Base-by-base conservation (phyloP, 192 early-diverging fungal genomes). In the Podila epigama region DNA sequence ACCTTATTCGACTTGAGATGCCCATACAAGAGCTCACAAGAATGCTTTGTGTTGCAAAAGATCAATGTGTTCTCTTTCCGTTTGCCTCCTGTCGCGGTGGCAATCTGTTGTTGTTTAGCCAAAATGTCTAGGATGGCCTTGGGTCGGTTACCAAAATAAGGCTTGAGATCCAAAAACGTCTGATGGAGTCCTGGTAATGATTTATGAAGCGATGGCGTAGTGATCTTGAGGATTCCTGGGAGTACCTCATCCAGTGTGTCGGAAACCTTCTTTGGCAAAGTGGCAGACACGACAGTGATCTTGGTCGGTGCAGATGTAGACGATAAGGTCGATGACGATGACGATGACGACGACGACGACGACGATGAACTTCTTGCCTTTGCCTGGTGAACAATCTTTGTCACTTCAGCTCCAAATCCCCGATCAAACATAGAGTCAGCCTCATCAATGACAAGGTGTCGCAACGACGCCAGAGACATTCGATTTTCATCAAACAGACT, bases 371-470 rank as follows among this genome's bases (percentile, higher is more conserved):
- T 33, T 10, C 27, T 42, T 3, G 61, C 65, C 51, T 68, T 77
- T 48, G 73, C 66, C 18, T 68, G 61, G 15, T 68, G 54, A 5
- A 95, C 81, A 44, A 95, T 84, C 16, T 70, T 53, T 16, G 69
- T 60, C 51, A 90, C 86, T 40, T 93, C 93, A 5, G 88, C 75
- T 31, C 83, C 86, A 75, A 94, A 96, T 50, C 89, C 89, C 37
- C 86, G 79, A 75, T 93, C 94, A 82, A 98, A 93, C 83, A 98
- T 82, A 1, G 95, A 92, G 78, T 98, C 97, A 0, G 94, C 94
- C 83, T 98, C 97, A 79, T 98, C 97, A 8, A 98, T 87, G 2
- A 97, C 89, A 4, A 98, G 58, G 56, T 92, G 86, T 1, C 77
- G 78, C 12, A 92, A 75, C 12, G 88, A 84, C 5, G 81, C 70